Conservation (phyloP, 2,329 filamentous ascomycete genomes). For the Phyllosticta paracitricarpa region DNA sequence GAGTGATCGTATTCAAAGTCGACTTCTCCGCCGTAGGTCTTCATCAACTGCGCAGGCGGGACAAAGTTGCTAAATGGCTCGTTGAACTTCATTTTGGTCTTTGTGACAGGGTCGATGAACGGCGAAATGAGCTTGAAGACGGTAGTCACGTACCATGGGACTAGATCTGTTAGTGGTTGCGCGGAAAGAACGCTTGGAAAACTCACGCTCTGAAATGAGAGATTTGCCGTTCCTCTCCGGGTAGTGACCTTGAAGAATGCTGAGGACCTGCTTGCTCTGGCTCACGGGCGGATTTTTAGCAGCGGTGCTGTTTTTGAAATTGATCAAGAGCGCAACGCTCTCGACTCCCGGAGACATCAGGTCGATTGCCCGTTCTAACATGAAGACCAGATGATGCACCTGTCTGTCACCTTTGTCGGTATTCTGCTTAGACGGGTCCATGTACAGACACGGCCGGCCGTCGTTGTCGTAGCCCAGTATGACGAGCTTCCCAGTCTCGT, state of each 20-base stretch:
- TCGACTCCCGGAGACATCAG: constrained; percentile 82
- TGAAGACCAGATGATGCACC: constrained; percentile 88
- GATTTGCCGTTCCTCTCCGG: constrained; percentile 84
- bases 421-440: constrained; percentile 86
- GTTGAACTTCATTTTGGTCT: constrained; percentile 96
- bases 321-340: constrained; percentile 76
- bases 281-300: constrained; percentile 67
- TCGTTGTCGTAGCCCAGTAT: constrained; percentile 79
- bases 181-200: neutral
- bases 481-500: constrained; percentile 93
- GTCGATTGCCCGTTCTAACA: constrained; percentile 84
- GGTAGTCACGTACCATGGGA: constrained; percentile 81
- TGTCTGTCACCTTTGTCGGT: constrained; percentile 78
- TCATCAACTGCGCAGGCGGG: constrained; percentile 72
- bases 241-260: constrained; percentile 91
- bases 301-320: constrained; percentile 73
- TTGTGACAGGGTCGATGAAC: constrained; percentile 91
- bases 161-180: constrained; percentile 33
- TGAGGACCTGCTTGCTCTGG: constrained; percentile 72
- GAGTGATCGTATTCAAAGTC: constrained; percentile 88
- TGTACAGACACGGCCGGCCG: constrained; percentile 79
- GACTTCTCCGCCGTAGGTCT: constrained; percentile 65
- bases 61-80: constrained; percentile 79
- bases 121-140: constrained; percentile 96
- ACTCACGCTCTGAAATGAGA: constrained; percentile 75